Base-by-base conservation (phyloP, 1,139 yeast species). In the Debaryomyces singareniensis region DNA sequence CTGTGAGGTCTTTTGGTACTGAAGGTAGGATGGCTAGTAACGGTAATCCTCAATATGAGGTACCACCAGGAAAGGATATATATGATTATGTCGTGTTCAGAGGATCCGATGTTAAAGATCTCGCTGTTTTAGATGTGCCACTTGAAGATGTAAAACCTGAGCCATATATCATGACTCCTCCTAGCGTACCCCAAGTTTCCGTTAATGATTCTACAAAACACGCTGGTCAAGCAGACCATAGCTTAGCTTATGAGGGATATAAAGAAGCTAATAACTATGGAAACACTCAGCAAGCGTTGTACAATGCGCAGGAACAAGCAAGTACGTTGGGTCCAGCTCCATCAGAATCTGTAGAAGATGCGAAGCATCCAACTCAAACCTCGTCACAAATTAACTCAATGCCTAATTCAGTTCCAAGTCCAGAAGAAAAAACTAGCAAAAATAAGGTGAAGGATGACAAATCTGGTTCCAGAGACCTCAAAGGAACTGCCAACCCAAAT, bases 51-150 rank as follows among this genome's bases (percentile, higher is more conserved):
- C 42, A 69, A 15, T 68, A 72, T 40, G 95, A 86, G 53, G 78
- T 87, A 26, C 73, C 78, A 34, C 86, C 96, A 4, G 75, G 83
- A 11, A 68, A 68, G 25, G 84, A 79, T 30, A 70, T 82, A 13
- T 85, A 78, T 53, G 91, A 85, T 26, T 76, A 75, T 40, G 89
- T 91, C 36, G 87, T 83, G 29, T 84, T 91, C 53, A 75, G 93
- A 43, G 98, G 98, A 24, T 77, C 86, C 23, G 97, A 89, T 47
- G 97, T 91, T 24, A 83, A 85, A 59, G 96, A 85, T 49, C 69
- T 91, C 55, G 76, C 78, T 40, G 94, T 91, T 37, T 69, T 89
- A 47, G 96, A 86, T 40, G 65, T 66, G 20, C 73, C 78, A 6
- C 61, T 71, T 35, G 75, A 71, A 20, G 69, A 73, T 35, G 76